Conservation (phyloP, 768 basidiomycete species). For the Grammothele lineata region DNA sequence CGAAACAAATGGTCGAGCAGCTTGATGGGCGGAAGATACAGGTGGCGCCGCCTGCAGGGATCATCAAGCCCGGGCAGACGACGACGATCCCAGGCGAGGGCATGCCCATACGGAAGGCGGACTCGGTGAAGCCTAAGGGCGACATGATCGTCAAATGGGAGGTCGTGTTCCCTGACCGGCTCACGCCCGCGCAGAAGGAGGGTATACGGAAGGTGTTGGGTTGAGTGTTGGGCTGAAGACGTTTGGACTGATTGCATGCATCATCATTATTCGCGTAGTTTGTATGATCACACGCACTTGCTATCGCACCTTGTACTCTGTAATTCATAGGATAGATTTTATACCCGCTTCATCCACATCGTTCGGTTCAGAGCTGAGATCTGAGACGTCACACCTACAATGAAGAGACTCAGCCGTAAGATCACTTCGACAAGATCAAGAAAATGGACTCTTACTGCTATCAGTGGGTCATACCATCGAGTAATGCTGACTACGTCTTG, state of each 20-base stretch:
- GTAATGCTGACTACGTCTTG: too few relatives aligned
- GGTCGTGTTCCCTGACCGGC: constrained; percentile 73
- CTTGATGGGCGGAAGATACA: constrained; percentile 81
- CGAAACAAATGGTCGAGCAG: constrained; percentile 55
- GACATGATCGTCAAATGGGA: constrained; percentile 84
- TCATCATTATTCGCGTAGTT: too few relatives aligned
- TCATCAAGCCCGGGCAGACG: constrained; percentile 76
- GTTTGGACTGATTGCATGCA: not conserved
- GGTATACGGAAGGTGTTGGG: constrained; percentile 65
- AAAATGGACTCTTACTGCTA: too few relatives aligned
- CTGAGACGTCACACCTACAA: too few relatives aligned
- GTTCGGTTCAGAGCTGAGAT: too few relatives aligned
- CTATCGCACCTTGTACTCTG: too few relatives aligned
- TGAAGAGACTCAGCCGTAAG: too few relatives aligned
- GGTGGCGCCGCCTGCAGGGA: constrained; percentile 57
- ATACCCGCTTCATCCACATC: too few relatives aligned
- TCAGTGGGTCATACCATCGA: too few relatives aligned
- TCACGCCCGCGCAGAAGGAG: constrained; percentile 79
- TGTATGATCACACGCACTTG: too few relatives aligned
- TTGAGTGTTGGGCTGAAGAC: not conserved
- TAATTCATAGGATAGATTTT: too few relatives aligned
- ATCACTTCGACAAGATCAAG: too few relatives aligned
- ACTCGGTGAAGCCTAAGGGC: constrained; percentile 66
- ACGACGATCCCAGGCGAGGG: constrained; percentile 73
- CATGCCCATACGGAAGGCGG: constrained; percentile 88